Evolutionary conservation across 2,329 filamentous ascomycete species (phyloP).

Genomic region (Trichoderma breve): DNA sequence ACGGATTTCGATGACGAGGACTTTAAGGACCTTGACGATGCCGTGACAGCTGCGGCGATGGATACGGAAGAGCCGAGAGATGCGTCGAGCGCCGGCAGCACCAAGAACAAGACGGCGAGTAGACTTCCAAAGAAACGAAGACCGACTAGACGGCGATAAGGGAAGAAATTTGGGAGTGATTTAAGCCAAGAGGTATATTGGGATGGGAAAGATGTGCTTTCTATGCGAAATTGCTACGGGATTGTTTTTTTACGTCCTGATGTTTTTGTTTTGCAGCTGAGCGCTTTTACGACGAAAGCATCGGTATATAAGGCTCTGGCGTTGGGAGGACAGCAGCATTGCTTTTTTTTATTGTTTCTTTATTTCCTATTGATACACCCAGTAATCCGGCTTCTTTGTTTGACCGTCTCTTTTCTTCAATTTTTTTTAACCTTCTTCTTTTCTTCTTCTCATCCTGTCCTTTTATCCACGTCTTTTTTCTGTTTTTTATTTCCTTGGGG

Average conservation of each 20-base stretch:
- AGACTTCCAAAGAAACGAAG: conserved; percentile 35
- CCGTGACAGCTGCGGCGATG: conserved; percentile 29
- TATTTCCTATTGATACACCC: conserved; percentile 18
- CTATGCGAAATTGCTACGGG: not conserved
- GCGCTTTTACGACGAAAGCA: conserved; percentile 11
- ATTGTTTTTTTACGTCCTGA: not conserved
- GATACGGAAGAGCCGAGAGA: conserved; percentile 29
- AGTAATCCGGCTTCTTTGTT: conserved; percentile 1
- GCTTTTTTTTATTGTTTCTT: not conserved
- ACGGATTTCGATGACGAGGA: conserved; percentile 92
- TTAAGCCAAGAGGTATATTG: not conserved
- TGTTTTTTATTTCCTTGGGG: not conserved
- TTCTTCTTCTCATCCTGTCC: not conserved
- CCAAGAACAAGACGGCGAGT: conserved; percentile 29
- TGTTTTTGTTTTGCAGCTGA: not conserved
- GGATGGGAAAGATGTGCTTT: not conserved
- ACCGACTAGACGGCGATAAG: conserved; percentile 35
- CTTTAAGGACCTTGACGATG: conserved; percentile 63
- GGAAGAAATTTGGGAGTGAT: not conserved
- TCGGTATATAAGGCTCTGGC: conserved; percentile 19
- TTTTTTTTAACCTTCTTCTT: not conserved
- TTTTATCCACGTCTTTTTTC: not conserved
- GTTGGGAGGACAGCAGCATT: conserved; percentile 11
- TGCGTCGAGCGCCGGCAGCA: conserved; percentile 21
- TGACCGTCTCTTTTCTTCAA: not conserved